phyloP scores from a whole-genome alignment of 305 asterid species.

The Coffea humblotiana region DNA sequence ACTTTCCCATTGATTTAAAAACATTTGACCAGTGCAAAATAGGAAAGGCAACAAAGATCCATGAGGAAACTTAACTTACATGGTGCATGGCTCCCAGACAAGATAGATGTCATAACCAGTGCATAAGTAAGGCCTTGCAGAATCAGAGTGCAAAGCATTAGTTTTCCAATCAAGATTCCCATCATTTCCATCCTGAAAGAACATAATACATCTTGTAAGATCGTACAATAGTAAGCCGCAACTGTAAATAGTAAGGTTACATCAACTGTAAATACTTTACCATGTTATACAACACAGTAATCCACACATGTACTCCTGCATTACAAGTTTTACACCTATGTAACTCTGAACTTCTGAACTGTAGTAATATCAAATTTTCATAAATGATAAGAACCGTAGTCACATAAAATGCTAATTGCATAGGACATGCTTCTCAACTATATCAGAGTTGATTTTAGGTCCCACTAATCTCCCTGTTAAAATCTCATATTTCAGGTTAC shows the following conservation, averaged over 20 bases:
- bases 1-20: background rate
- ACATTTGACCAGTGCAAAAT: background rate
- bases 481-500: background rate
- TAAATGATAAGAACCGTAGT: background rate
- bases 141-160: conserved; percentile 33
- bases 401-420: background rate
- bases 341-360: background rate
- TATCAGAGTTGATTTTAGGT: background rate
- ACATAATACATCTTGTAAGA: background rate
- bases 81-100: conserved; percentile 92
- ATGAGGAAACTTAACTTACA: conserved; percentile 45
- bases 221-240: background rate
- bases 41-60: background rate
- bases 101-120: conserved; percentile 93
- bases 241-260: background rate
- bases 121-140: conserved; percentile 74
- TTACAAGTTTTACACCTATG: background rate
- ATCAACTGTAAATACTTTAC: background rate
- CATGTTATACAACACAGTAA: background rate
- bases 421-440: background rate
- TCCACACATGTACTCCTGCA: background rate
- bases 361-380: background rate
- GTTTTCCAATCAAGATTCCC: conserved; percentile 23
- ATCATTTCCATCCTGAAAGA: conserved; percentile 50
- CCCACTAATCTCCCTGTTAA: no score